Evolutionary conservation across 192 early-diverging fungal species (phyloP).

Genomic region (Backusella macrospora): DNA sequence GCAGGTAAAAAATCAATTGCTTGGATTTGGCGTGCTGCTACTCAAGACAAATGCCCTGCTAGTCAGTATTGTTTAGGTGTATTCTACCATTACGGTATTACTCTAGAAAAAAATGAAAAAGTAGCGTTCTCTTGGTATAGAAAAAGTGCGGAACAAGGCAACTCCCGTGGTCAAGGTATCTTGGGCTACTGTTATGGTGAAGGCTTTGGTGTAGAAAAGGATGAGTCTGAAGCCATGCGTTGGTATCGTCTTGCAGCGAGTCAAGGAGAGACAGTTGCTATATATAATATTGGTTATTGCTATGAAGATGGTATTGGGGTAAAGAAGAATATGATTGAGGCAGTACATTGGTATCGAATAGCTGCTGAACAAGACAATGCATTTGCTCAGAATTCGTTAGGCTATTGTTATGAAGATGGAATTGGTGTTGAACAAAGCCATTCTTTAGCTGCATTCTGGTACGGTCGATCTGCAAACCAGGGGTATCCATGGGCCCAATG

Average conservation of each 20-base stretch:
- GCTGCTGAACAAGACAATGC: conserved; percentile 72
- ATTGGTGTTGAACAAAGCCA: conserved; percentile 60
- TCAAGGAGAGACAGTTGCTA: conserved; percentile 56
- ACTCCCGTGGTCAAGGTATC: conserved; percentile 66
- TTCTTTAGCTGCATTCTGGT: conserved; percentile 61
- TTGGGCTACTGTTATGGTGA: conserved; percentile 83
- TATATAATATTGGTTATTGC: conserved; percentile 61
- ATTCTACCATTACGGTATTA: conserved; percentile 78
- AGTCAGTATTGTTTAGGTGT: conserved; percentile 72
- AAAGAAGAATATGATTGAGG: conserved; percentile 47
- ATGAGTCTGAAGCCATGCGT: conserved; percentile 65
- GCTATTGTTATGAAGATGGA: conserved; percentile 82
- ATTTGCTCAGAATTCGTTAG: conserved; percentile 78
- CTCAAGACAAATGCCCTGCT: conserved; percentile 55
- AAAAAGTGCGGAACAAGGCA: conserved; percentile 66
- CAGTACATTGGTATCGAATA: conserved; percentile 65
- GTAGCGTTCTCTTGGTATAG: conserved; percentile 71
- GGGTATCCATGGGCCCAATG: conserved; percentile 62
- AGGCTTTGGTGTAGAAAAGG: conserved; percentile 68
- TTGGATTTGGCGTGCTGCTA: conserved; percentile 68
- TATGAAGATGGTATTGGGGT: conserved; percentile 65
- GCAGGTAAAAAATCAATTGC: conserved; percentile 54
- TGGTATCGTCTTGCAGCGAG: conserved; percentile 60
- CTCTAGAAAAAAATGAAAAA: conserved; percentile 61
- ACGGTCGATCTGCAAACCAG: conserved; percentile 50